Percentiles rank a stretch among this genome's conserved stretches.
Conservation (phyloP, 345 rosid genomes). For the Populus pruinosa region DNA sequence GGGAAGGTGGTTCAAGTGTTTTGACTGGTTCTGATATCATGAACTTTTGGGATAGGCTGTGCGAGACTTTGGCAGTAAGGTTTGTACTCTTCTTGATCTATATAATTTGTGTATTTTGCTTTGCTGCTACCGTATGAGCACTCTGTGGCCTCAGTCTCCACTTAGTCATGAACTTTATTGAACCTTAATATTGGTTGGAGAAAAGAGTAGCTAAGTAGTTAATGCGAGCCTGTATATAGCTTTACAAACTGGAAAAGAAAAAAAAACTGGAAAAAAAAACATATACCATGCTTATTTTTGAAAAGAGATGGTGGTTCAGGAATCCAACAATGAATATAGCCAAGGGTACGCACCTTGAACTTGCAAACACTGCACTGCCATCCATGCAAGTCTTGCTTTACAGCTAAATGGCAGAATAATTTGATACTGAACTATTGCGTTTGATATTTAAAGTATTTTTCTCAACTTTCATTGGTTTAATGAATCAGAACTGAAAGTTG, state of each 20-base stretch:
- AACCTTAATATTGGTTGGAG: too few relatives aligned
- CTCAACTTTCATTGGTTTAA: not conserved
- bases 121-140: not conserved
- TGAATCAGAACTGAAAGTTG: not conserved
- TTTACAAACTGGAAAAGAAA: too few relatives aligned
- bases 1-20: constrained; percentile 62
- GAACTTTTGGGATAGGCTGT: constrained; percentile 75
- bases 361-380: not conserved
- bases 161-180: too few relatives aligned
- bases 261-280: too few relatives aligned
- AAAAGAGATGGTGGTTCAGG: not conserved
- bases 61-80: constrained; percentile 50
- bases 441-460: not conserved
- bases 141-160: too few relatives aligned
- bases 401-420: not conserved
- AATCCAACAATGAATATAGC: not conserved
- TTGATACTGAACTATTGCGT: not conserved
- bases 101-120: not conserved
- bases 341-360: not conserved
- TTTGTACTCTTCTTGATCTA: not conserved
- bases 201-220: too few relatives aligned
- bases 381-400: not conserved
- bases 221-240: too few relatives aligned
- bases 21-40: constrained; percentile 59
- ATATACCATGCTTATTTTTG: too few relatives aligned